Evolutionary conservation across 257 asterid species (phyloP).

Genomic region (Nicotiana noctiflora): DNA sequence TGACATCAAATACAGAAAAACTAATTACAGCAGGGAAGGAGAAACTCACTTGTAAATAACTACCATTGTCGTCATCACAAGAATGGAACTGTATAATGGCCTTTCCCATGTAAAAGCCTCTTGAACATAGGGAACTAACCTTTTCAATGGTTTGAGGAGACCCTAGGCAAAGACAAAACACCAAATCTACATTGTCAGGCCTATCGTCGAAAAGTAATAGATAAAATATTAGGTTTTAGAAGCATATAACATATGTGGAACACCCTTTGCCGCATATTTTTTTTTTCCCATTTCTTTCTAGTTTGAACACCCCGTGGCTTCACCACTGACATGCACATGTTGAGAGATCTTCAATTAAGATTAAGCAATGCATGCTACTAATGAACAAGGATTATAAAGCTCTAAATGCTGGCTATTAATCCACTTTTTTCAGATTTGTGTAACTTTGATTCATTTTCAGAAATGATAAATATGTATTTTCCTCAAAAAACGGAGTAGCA

Average conservation of each 20-base stretch:
- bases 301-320: too few relatives aligned
- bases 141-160: constrained; percentile 45
- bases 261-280: too few relatives aligned
- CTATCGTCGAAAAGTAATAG: too few relatives aligned
- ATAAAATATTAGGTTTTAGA: too few relatives aligned
- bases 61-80: constrained; percentile 29
- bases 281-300: too few relatives aligned
- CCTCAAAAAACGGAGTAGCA: not conserved
- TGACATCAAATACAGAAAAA: not conserved
- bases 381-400: not conserved
- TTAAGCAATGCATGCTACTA: too few relatives aligned
- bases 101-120: constrained; percentile 54
- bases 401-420: not conserved
- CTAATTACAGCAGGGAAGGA: not conserved
- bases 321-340: too few relatives aligned
- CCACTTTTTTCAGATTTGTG: too few relatives aligned
- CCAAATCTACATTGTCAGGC: not conserved
- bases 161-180: constrained; percentile 33
- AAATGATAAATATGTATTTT: not conserved
- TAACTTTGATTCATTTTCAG: not conserved
- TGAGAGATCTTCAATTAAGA: too few relatives aligned
- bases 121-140: constrained; percentile 27
- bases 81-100: constrained; percentile 35
- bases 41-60: constrained; percentile 60
- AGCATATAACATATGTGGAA: too few relatives aligned